phyloP scores from a whole-genome alignment of 23 red algal genomes.

The Gracilaria vermiculophylla region DNA sequence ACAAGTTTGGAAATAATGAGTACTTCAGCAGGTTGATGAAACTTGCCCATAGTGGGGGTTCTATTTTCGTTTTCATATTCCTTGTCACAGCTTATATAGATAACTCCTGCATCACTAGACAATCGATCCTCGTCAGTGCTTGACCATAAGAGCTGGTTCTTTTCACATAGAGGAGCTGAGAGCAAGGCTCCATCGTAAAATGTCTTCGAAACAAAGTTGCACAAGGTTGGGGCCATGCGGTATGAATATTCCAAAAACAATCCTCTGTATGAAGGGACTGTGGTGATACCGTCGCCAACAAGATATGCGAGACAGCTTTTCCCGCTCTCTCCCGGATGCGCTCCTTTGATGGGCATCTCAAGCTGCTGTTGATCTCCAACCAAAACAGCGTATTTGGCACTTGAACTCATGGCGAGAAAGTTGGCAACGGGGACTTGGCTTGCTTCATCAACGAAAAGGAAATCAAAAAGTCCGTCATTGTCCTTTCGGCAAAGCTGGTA shows the following conservation, averaged over 20 bases:
- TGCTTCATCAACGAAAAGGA: slow-evolving; percentile 93
- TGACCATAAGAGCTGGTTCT: slow-evolving; percentile 1
- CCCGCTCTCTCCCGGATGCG: slow-evolving; percentile 39
- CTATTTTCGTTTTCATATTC: neutral
- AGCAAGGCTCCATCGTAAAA: slow-evolving; percentile 66
- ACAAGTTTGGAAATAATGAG: neutral
- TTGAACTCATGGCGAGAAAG: slow-evolving; percentile 64
- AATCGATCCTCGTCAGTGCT: neutral
- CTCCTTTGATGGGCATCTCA: slow-evolving; percentile 71
- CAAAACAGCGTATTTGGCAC: slow-evolving; percentile 74
- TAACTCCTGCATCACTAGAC: neutral
- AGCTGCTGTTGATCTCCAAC: slow-evolving; percentile 94
- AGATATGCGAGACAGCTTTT: slow-evolving; percentile 69
- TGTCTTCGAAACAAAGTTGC: slow-evolving; percentile 62
- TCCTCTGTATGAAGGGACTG: slow-evolving; percentile 53
- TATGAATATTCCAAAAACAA: slow-evolving; percentile 66
- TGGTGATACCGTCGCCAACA: slow-evolving; percentile 54
- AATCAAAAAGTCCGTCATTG: slow-evolving; percentile 63
- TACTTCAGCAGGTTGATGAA: slow-evolving; percentile 51
- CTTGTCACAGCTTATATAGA: slow-evolving; percentile 15
- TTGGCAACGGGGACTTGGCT: slow-evolving; percentile 86
- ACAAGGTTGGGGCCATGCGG: slow-evolving; percentile 66
- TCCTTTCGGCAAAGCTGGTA: slow-evolving; percentile 61
- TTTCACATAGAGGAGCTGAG: slow-evolving; percentile 7
- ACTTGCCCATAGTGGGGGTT: slow-evolving; percentile 7